These are phyloP conservation scores for Lathyrus oleraceus DNA, from an alignment of 306 rosid genomes.

Conservation along the genomic window DNA sequence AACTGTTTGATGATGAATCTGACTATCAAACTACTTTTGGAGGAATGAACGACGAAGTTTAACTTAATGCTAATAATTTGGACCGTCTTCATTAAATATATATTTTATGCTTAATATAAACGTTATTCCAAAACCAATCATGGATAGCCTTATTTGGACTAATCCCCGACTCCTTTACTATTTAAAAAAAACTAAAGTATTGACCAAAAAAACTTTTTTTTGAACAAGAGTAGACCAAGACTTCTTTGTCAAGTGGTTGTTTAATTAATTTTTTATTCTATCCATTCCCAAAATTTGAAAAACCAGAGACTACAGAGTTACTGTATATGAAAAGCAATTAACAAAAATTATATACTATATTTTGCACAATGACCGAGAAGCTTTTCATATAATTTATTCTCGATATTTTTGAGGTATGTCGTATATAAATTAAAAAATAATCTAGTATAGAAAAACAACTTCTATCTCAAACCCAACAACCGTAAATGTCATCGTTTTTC, in stretches of 20 bases:
- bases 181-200: not conserved
- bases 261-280: not conserved
- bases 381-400: not conserved
- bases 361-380: not conserved
- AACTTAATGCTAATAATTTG: not conserved
- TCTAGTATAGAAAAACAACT: not conserved
- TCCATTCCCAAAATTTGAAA: not conserved
- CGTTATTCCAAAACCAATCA: not conserved
- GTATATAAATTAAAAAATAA: not conserved
- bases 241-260: not conserved
- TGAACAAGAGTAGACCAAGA: not conserved
- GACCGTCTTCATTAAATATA: not conserved
- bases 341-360: not conserved
- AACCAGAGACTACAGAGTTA: not conserved
- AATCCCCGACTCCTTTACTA: not conserved
- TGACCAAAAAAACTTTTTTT: not conserved
- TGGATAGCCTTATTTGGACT: not conserved
- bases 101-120: not conserved
- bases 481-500: conserved; percentile 26
- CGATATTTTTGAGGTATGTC: not conserved
- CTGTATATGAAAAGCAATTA: not conserved
- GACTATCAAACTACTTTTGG: not conserved
- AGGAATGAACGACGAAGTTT: not conserved
- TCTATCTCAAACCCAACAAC: not conserved
- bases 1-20: too few species aligned